Evolutionary conservation across 805 yeast genomes (phyloP), one percentile per base, ranked within the genome.

Genomic region (Lipomyces orientalis): DNA sequence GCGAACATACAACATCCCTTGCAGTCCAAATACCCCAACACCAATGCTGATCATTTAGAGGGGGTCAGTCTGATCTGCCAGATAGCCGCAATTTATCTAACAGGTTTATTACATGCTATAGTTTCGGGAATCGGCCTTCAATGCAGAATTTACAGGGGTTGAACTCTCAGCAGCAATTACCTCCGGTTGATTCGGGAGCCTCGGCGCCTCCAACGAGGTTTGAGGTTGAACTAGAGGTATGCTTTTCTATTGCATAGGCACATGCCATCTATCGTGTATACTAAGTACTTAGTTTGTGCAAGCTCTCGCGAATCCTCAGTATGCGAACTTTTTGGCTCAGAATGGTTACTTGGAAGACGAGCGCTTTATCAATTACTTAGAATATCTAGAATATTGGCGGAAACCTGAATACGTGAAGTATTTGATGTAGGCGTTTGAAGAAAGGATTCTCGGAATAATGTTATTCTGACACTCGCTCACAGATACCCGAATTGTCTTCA

Each of bases 401-500:
- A 75, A 82, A 59, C 93, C 93, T 1, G 83, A 88, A 70, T 89
- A 89, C 76, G 85, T 91, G 51, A 85, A 83, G 79, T 90, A 82
- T 79, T 81, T 87, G 72, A 95, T 89, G 75, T 85, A 34, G 8
- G 49, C 49, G n/a, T 43, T 60, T 77, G 73, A 12, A 14, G 19
- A 19, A 22, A 10, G n/a, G 25, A 4, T 19, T 7, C 31, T 0
- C 22, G 8, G 22, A 43, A 6, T 43, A 43, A 43, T 12, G 10
- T 43, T 14, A 43, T 43, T 43, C 31, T 55, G 12, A 51, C 52
- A 54, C 14, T 34, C 64, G 25, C 7, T 31, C 73, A 74, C 5
- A 83, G 84, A 25, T 90, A 91, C 75, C 98, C 99, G 2, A 91
- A 94, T 77, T 90, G 97, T 76, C 82, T 94, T 16, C 95, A 91